phyloP scores from a whole-genome alignment of 2,329 filamentous ascomycete species.

The Cordyceps tenuipes region DNA sequence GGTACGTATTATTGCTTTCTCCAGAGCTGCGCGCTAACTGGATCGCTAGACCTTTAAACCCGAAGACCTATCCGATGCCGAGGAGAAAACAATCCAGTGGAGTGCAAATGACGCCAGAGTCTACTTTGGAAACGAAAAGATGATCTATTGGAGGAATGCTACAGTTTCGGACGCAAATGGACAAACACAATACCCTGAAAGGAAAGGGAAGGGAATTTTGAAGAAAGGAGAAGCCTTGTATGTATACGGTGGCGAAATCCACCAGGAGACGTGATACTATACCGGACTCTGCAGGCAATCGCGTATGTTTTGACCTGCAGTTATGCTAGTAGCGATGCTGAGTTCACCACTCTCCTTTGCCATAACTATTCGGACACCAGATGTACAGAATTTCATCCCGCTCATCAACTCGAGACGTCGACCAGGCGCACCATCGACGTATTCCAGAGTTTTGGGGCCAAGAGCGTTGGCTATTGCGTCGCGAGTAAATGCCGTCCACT shows the following conservation, averaged over 20 bases:
- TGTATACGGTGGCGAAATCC: not conserved
- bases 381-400: not conserved
- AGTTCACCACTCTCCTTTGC: not conserved
- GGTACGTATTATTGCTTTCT: not conserved
- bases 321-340: not conserved
- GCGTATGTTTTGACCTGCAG: not conserved
- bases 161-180: not conserved
- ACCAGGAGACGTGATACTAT: not conserved
- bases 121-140: not conserved
- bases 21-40: not conserved
- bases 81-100: not conserved
- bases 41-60: not conserved
- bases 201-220: not conserved
- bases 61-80: not conserved
- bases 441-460: not conserved
- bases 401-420: not conserved
- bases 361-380: not conserved
- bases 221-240: not conserved
- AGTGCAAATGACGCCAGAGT: not conserved
- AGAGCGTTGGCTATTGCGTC: not conserved
- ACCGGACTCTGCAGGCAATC: not conserved
- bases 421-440: not conserved
- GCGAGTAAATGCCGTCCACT: not conserved
- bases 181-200: not conserved
- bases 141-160: not conserved